Base-by-base conservation (phyloP, 495 filamentous ascomycete genomes). In the Tetracladium setigerum region DNA sequence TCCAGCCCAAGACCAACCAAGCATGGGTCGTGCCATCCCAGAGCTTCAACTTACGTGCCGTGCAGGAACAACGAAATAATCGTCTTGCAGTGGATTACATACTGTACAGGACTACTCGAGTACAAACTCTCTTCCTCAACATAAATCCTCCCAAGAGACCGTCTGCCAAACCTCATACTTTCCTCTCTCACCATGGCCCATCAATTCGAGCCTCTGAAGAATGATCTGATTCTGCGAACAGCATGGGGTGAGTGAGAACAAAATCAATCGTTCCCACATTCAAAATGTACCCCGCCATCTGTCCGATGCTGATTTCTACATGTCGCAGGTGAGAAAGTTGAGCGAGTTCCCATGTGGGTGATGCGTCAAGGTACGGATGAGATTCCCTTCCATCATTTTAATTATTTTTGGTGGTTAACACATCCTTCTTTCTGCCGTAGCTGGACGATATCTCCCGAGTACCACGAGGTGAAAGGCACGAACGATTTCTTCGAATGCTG, bases 401-500 rank as follows among this genome's bases (percentile, higher is more conserved):
- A 39, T n/a, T 24, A 41, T 41, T 6, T 12, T 24, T 5, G 12
- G 38, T 41, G 19, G 15, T 16, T 42, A 57, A 44, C 34, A 55
- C 51, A 30, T 35, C 55, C 30, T 44, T 7, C 3, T 27, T 27
- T 27, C 3, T 27, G 3, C 3, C 22, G 50, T 52, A 95, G 92
- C 92, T 61, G 92, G 92, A 49, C 84, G 92, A 59, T 97, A 98
- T 64, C 87, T 98, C 39, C 92, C 92, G 92, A 98, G 64, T 98
- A 98, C 66, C 91, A 98, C 59, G 73, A 91, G 72, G 89, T 82
- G 33, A 98, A 98, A 73, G 89, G 82, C 39, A 70, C 60, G 41
- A 77, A 81, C 45, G 94, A 98, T 67, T 98, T 98, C 73, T 98
- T 98, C 74, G 86, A 84, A 63, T 95, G 90, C 77, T 98, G 92